Evolutionary conservation across 2,329 filamentous ascomycete genomes (phyloP).

Genomic region (Epicoccum sorghinum): DNA sequence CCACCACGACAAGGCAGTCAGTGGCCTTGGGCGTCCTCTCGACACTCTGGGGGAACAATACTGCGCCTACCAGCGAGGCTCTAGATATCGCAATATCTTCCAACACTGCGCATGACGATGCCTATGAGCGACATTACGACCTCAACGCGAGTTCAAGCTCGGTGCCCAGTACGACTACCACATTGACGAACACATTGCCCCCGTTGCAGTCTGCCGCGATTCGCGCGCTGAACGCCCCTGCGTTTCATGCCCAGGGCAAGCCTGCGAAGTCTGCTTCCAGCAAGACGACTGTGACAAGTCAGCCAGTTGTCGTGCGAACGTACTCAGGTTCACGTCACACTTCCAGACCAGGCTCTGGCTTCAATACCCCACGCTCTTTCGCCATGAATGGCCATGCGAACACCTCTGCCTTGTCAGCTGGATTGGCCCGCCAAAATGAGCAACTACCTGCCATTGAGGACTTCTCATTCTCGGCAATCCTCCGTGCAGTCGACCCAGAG

Average conservation of each 20-base stretch:
- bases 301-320: conserved; percentile 53
- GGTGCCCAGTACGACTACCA: conserved; percentile 45
- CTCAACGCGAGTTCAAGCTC: conserved; percentile 41
- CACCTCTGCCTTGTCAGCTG: conserved; percentile 39
- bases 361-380: conserved; percentile 40
- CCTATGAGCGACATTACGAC: conserved; percentile 38
- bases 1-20: conserved; percentile 44
- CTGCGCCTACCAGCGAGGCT: conserved; percentile 22
- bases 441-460: conserved; percentile 56
- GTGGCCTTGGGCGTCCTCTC: conserved; percentile 42
- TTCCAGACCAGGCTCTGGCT: conserved; percentile 41
- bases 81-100: conserved; percentile 12
- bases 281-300: conserved; percentile 48
- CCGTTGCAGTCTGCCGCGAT: conserved; percentile 47
- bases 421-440: conserved; percentile 35
- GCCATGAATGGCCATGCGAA: conserved; percentile 38
- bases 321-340: conserved; percentile 46
- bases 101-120: conserved; percentile 27
- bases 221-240: conserved; percentile 47
- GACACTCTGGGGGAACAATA: conserved; percentile 37
- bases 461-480: conserved; percentile 62
- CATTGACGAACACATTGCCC: conserved; percentile 45
- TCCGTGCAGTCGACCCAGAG: conserved; percentile 63
- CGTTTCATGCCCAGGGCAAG: conserved; percentile 43
- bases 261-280: conserved; percentile 47